A percentile compares a stretch with the other conserved stretches of the same genome.
phyloP scores from a whole-genome alignment of 2,329 filamentous ascomycete genomes.

The Penicillium palitans region DNA sequence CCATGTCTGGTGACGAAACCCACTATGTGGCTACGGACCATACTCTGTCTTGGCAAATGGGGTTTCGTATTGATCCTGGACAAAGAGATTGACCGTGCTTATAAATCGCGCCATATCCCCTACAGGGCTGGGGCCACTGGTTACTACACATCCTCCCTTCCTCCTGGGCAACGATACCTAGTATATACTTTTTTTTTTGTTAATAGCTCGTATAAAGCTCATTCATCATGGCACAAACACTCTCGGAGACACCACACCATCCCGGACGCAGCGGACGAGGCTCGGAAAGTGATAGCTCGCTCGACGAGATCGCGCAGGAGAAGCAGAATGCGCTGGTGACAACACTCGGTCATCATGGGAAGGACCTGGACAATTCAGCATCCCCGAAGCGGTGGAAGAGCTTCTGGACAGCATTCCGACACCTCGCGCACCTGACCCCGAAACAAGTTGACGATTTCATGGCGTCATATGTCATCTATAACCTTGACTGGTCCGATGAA shows the following conservation, averaged over 20 bases:
- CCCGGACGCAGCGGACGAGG: slow-evolving; percentile 23
- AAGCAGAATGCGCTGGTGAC: slow-evolving; percentile 23
- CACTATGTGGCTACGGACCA: slow-evolving; percentile 23
- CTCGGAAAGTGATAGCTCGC: slow-evolving; percentile 28
- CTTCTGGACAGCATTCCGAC: slow-evolving; percentile 53
- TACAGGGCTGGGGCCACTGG: neutral
- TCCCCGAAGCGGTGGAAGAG: slow-evolving; percentile 53
- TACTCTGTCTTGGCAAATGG: slow-evolving; percentile 16
- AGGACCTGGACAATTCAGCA: slow-evolving; percentile 46
- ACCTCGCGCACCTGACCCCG: slow-evolving; percentile 51
- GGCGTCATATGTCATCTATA: slow-evolving; percentile 59
- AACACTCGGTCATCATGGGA: slow-evolving; percentile 23
- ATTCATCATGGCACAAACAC: slow-evolving; percentile 21
- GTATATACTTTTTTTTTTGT: neutral
- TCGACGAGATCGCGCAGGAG: slow-evolving; percentile 28
- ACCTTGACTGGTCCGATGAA: slow-evolving; percentile 56
- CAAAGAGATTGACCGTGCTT: slow-evolving; percentile 20
- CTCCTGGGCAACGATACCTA: neutral
- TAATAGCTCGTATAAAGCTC: slow-evolving; percentile 8
- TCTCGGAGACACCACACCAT: slow-evolving; percentile 20
- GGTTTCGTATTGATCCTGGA: slow-evolving; percentile 19
- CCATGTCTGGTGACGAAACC: slow-evolving; percentile 28
- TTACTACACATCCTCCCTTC: neutral
- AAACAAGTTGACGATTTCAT: slow-evolving; percentile 58
- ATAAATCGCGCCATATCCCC: slow-evolving; percentile 21